Base-by-base conservation (phyloP, 495 filamentous ascomycete species). In the Patellaria atrata region DNA sequence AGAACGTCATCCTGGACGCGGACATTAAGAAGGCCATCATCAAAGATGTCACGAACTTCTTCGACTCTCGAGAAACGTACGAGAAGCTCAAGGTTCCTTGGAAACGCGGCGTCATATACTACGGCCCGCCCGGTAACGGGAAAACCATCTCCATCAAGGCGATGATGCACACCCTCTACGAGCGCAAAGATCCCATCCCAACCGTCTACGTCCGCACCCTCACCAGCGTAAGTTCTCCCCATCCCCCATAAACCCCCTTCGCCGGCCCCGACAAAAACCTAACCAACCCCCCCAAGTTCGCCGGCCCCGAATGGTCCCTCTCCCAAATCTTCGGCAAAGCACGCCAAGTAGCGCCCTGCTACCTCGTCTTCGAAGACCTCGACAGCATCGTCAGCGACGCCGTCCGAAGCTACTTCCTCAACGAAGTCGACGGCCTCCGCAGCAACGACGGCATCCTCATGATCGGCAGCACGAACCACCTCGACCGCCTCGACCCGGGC, bases 1-100 rank as follows among this genome's bases (percentile, higher is more conserved):
- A 71, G 3, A 64, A 70, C 35, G 75, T 80, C 9, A 77, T 81
- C 23, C 57, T 80, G n/a, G 68, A 76, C 24, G 50, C 59, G 26
- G 54, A 56, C 26, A 72, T 75, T 63, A 81, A 80, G 54, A 58
- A 61, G 30, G 53, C 58, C 10, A 60, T 79, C 25, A 68, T 70
- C 16, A 45, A 58, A 5, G 75, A 79, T 51, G 67, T 77, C 11
- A 49, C 60, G 16, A 60, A 60, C 27, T 81, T 79, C 52, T 81
- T 75, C 49, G 57, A 67, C 24, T 56, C 56, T 0, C 55, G 59
- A 12, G 57, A 60, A 12, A 62, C 63, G 7, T 81, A 79, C 49
- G 44, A 51, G 4, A 43, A 59, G n/a, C 58, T 78, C 12, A 63
- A 65, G 32, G 71, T 79, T 7, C 72, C 76, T 4, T 76, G 73